Evolutionary conservation across 306 rosid genomes (phyloP).

Genomic region (Cicer judaicum): DNA sequence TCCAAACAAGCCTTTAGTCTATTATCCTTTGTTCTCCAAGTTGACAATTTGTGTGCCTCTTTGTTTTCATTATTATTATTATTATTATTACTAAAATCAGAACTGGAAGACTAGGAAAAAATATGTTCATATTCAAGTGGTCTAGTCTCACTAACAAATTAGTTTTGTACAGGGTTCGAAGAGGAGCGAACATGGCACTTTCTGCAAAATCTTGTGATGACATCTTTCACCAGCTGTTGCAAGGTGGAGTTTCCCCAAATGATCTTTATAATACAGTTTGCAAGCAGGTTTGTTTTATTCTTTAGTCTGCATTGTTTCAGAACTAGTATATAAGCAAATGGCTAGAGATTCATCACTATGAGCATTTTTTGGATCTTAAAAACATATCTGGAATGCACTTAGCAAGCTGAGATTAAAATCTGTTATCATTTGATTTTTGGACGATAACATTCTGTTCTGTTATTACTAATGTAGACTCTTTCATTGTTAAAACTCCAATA

Average conservation of each 20-base stretch:
- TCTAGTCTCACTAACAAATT: slow-evolving; percentile 4
- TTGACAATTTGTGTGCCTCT: background rate
- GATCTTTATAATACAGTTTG: slow-evolving; percentile 80
- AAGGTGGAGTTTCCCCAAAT: slow-evolving; percentile 68
- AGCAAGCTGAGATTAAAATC: slow-evolving; percentile 4
- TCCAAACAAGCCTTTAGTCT: no score
- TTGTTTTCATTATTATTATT: background rate
- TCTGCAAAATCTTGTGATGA: slow-evolving; percentile 88
- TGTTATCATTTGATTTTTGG: background rate
- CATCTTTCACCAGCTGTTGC: slow-evolving; percentile 70
- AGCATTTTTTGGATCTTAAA: background rate
- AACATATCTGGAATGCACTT: slow-evolving; percentile 8
- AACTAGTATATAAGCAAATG: slow-evolving; percentile 1
- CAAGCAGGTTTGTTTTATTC: slow-evolving; percentile 69
- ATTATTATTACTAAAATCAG: slow-evolving; percentile 13
- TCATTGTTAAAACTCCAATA: slow-evolving; percentile 13
- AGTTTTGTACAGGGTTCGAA: slow-evolving; percentile 68
- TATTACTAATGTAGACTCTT: slow-evolving; percentile 2
- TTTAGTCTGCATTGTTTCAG: slow-evolving; percentile 21
- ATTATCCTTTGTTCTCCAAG: slow-evolving; percentile 5
- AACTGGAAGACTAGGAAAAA: slow-evolving; percentile 10
- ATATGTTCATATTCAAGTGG: background rate
- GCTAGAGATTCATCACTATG: background rate
- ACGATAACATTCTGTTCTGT: background rate
- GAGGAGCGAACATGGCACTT: slow-evolving; percentile 55